Evolutionary conservation across 2,329 filamentous ascomycete genomes (phyloP), one percentile per base, ranked within the genome.

Genomic region (Bipolaris sorokiniana): DNA sequence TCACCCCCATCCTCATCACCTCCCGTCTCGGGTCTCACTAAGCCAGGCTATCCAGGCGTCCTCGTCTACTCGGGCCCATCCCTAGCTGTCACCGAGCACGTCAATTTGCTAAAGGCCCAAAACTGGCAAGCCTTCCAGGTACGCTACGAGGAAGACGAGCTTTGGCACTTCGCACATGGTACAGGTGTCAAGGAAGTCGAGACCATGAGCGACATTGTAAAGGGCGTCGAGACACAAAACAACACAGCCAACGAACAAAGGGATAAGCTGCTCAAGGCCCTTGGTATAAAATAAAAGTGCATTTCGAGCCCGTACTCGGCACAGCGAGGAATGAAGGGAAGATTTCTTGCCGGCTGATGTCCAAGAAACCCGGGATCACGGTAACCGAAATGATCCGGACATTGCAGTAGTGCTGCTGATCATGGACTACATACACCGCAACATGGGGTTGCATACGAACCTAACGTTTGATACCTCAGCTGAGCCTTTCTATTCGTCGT

Each of bases 121-220:
- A 80, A 80, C 18, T 81, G 79, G 79, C 71, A 76, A 42, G 79
- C 79, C 0, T 81, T 81, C 50, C 79, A 81, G 58, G 75, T 81
- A 7, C 67, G 79, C 6, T 69, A 77, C 34, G 78, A 81, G 42
- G 69, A 65, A 18, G 72, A 72, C 3, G 62, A 76, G 51, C 58
- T 64, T 22, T 80, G 79, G 79, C 48, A 54, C 2, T 79, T 81
- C 61, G 62, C 54, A 50, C 78, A 80, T 59, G 77, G 78, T 1
- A 51, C 36, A 2, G 77, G 75, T 0, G 73, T 81, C 7, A 68
- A 62, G 31, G 79, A 81, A 66, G 74, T 80, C 7, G 79, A 81
- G 61, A 75, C 65, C 0, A 80, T 81, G 78, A 74, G 71, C 6
- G 79, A 81, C 31, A 68, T 80, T 3, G 78, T 80, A 3, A 74